Conservation (phyloP, 1,284 basidiomycete species). For the Boletellus dicymbophilus region DNA sequence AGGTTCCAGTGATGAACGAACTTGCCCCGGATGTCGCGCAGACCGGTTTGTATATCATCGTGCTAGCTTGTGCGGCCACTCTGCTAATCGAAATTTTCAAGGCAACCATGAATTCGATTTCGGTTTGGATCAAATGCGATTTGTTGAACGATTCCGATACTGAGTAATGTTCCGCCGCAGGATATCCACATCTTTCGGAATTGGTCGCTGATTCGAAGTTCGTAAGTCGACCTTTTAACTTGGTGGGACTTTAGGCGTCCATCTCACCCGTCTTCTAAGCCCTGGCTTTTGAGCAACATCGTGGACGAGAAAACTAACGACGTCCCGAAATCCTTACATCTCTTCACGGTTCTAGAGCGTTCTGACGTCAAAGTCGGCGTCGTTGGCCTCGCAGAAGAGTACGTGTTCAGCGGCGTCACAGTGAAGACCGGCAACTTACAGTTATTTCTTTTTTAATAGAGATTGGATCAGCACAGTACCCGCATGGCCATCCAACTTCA, state of each 20-base stretch:
- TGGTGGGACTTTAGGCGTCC: too few relatives aligned
- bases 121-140: slow-evolving; percentile 24
- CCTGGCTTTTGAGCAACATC: slow-evolving; percentile 64
- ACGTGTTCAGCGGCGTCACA: slow-evolving; percentile 12
- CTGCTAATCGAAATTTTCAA: slow-evolving; percentile 21
- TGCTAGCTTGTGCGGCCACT: neutral
- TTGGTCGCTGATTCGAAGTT: slow-evolving; percentile 64
- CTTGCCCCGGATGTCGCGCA: slow-evolving; percentile 69
- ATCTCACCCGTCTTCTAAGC: too few relatives aligned
- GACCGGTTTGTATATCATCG: slow-evolving; percentile 45
- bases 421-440: neutral
- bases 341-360: slow-evolving; percentile 55
- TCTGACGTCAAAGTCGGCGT: slow-evolving; percentile 62
- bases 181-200: slow-evolving; percentile 79
- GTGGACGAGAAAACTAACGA: slow-evolving; percentile 50
- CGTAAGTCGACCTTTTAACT: slow-evolving; percentile 42
- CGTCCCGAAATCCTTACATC: slow-evolving; percentile 50
- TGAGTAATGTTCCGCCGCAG: slow-evolving; percentile 38
- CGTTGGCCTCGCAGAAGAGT: slow-evolving; percentile 76
- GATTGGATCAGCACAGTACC: slow-evolving; percentile 76
- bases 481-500: slow-evolving; percentile 66
- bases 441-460: slow-evolving; percentile 24
- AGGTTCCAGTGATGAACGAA: slow-evolving; percentile 83
- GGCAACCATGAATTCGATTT: slow-evolving; percentile 72
- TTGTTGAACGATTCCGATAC: slow-evolving; percentile 1